phyloP scores from a whole-genome alignment of 2,329 filamentous ascomycete genomes.

The Ceratocystis destructans region DNA sequence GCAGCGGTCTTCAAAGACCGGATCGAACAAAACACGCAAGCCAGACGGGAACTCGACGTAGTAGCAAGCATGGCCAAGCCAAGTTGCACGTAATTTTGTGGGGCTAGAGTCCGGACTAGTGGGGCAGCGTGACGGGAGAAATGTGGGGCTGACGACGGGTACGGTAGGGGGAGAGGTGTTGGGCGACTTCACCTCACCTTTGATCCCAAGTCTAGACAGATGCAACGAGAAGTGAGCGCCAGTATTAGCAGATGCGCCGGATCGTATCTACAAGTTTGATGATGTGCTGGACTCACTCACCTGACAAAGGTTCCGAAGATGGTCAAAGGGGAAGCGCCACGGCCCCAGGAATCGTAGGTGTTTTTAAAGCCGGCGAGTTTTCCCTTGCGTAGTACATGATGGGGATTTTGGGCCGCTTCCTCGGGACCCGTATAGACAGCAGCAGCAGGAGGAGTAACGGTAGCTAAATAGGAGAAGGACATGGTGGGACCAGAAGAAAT shows the following conservation, averaged over 20 bases:
- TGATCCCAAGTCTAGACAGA: constrained; percentile 27
- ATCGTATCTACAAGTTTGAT: too few species aligned
- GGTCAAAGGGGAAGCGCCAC: constrained; percentile 15
- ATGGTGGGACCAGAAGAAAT: constrained; percentile 1
- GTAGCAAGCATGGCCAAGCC: constrained; percentile 91
- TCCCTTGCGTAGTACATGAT: constrained; percentile 31
- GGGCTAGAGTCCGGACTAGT: constrained; percentile 29
- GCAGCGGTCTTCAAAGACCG: constrained; percentile 81
- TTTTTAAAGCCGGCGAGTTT: constrained; percentile 35
- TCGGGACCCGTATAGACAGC: constrained; percentile 21
- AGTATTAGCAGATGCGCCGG: too few species aligned
- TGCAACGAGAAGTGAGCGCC: too few species aligned
- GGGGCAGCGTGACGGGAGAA: constrained; percentile 43
- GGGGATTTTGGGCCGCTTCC: constrained; percentile 27
- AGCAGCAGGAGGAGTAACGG: constrained; percentile 23
- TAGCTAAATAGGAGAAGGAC: constrained; percentile 14
- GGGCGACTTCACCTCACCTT: constrained; percentile 34
- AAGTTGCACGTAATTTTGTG: constrained; percentile 62
- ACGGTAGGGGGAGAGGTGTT: constrained; percentile 54
- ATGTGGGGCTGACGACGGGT: constrained; percentile 50
- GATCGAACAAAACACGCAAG: constrained; percentile 80
- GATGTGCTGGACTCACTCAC: constrained; percentile 16
- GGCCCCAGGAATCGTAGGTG: constrained; percentile 35
- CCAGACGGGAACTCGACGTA: constrained; percentile 81
- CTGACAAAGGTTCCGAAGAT: constrained; percentile 6